Evolutionary conservation across 2,329 filamentous ascomycete species (phyloP), one percentile per base, ranked within the genome.

Genomic region (Cytospora piceae): DNA sequence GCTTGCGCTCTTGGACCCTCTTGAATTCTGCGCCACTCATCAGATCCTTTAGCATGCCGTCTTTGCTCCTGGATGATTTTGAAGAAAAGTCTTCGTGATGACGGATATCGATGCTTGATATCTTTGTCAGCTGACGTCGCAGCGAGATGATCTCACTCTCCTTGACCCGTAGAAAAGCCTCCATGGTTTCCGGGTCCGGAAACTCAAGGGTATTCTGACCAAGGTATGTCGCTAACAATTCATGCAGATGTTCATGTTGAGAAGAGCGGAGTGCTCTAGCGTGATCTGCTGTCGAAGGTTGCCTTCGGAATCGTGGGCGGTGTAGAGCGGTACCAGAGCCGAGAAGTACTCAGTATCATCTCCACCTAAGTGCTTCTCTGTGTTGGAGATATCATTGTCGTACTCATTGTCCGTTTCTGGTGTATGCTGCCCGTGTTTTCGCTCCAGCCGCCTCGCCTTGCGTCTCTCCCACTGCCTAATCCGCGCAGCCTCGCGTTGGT

Each of bases 381-480:
- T 3, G 49, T 6, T 32, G 17, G 7, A 17, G 52, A 32, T 15
- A 2, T n/a, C 52, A 7, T 11, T n/a, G 32, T 11, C 34, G 14
- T 4, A 14, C n/a, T 34, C 52, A 11, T 9, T 12, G 31, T 55
- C 17, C 4, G 20, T 14, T 2, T n/a, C n/a, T n/a, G n/a, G n/a
- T n/a, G n/a, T n/a, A n/a, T n/a, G n/a, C n/a, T n/a, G n/a, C n/a
- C n/a, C n/a, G n/a, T n/a, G 31, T 14, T 3, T 52, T 52, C 15
- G n/a, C 7, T 15, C 20, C 32, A 27, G 6, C 17, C 52, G 60
- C 11, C 24, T 56, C 17, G 24, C 20, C 3, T 49, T n/a, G 11
- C 52, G 60, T 37, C 27, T 62, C 27, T 49, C 27, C 11, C 27
- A 17, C 31, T 62, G 60, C n/a, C 60, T 17, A 11, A 27, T 49